phyloP scores from a whole-genome alignment of 176 grass and related monocot species.

The Musa beccarii region DNA sequence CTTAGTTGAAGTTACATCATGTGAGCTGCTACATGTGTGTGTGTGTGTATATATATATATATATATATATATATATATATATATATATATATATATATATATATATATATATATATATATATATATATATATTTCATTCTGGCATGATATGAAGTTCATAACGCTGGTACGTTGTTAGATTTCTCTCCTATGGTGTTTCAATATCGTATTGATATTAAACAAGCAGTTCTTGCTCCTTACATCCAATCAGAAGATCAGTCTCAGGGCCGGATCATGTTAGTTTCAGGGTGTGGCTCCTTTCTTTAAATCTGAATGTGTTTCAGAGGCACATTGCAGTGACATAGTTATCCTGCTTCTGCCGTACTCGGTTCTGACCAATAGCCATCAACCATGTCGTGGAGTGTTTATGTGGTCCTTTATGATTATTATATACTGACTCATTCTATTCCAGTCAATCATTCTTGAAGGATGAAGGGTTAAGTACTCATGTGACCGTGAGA shows the following conservation, averaged over 20 bases:
- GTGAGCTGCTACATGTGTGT: background rate
- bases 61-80: background rate
- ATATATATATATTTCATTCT: background rate
- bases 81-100: background rate
- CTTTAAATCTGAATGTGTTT: background rate
- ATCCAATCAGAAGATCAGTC: background rate
- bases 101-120: too few relatives aligned
- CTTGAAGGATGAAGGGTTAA: too few relatives aligned
- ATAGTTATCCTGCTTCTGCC: background rate
- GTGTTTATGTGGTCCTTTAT: too few relatives aligned
- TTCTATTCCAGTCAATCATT: too few relatives aligned
- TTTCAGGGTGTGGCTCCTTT: background rate
- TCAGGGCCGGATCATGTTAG: background rate
- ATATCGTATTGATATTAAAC: background rate
- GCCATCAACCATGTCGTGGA: too few relatives aligned
- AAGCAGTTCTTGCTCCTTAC: background rate
- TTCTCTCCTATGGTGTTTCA: background rate
- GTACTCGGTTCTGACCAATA: background rate
- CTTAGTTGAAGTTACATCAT: background rate
- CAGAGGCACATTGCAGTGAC: background rate
- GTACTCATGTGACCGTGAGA: too few relatives aligned
- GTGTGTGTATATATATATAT: background rate
- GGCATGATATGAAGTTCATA: background rate
- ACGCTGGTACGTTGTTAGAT: too few relatives aligned
- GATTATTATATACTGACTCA: too few relatives aligned